phyloP scores from a whole-genome alignment of 352 stramenopile species.

The Thalassiosira exigua region DNA sequence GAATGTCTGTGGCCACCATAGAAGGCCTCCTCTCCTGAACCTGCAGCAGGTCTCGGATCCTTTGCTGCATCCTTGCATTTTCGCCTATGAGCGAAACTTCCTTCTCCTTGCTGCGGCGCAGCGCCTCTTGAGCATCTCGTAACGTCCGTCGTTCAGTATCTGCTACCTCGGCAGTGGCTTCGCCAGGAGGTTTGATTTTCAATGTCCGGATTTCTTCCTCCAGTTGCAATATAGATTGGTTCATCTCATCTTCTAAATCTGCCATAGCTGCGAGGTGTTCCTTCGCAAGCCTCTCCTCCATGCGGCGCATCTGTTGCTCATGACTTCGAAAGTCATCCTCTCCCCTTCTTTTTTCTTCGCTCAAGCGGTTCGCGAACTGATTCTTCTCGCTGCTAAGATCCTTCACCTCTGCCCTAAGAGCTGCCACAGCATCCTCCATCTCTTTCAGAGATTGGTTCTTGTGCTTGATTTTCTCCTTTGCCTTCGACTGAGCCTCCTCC shows the following conservation, averaged over 20 bases:
- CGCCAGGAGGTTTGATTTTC: slow-evolving; percentile 7
- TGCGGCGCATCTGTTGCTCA: slow-evolving; percentile 43
- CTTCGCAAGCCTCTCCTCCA: slow-evolving; percentile 38
- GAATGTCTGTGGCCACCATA: not conserved
- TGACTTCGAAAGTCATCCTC: slow-evolving; percentile 27
- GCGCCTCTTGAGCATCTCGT: slow-evolving; percentile 33
- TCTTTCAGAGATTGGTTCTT: slow-evolving; percentile 59
- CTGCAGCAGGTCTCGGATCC: slow-evolving; percentile 43
- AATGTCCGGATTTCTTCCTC: slow-evolving; percentile 41
- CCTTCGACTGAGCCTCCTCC: slow-evolving; percentile 42
- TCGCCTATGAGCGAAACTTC: slow-evolving; percentile 54
- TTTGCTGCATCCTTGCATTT: slow-evolving; percentile 57
- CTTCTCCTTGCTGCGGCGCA: slow-evolving; percentile 45
- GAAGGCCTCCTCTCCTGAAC: slow-evolving; percentile 7
- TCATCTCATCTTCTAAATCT: slow-evolving; percentile 48
- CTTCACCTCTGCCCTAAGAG: slow-evolving; percentile 35
- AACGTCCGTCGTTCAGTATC: slow-evolving; percentile 10
- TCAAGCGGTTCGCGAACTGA: slow-evolving; percentile 11
- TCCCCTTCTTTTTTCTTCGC: slow-evolving; percentile 32
- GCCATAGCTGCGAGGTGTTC: slow-evolving; percentile 37
- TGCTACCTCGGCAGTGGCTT: not conserved
- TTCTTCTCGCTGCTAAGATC: slow-evolving; percentile 54
- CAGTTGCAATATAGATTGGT: slow-evolving; percentile 43
- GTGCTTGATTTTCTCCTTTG: slow-evolving; percentile 50
- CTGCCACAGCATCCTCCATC: slow-evolving; percentile 45